Percentiles rank a stretch among this genome's conserved stretches.
Evolutionary conservation across 164 flowering plant genomes (phyloP).

Genomic region (Platanus orientalis): DNA sequence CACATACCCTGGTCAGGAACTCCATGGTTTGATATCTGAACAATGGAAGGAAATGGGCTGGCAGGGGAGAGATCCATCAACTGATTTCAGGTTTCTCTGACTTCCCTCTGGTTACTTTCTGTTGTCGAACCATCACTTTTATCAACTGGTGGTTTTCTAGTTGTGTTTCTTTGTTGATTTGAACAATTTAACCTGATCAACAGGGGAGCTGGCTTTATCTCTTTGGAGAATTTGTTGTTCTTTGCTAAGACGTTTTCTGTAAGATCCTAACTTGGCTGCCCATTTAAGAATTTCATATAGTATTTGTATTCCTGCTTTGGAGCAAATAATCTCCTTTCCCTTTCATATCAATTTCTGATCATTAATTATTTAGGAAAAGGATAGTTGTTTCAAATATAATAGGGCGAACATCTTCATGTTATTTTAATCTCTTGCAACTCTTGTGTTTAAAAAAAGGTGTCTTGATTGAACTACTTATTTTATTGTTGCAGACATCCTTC

Average conservation of each 20-base stretch:
- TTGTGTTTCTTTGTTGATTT: background rate
- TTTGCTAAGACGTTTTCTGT: constrained; percentile 89
- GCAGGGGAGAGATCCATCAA: constrained; percentile 96
- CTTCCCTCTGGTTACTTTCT: background rate
- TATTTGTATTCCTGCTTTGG: background rate
- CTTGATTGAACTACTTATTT: background rate
- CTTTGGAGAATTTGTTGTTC: constrained; percentile 85
- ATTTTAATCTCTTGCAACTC: background rate
- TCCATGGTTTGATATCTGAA: constrained; percentile 67
- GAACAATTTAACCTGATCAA: constrained; percentile 8
- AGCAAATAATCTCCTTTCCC: background rate
- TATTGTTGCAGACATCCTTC: constrained; percentile 55
- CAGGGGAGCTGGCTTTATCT: constrained; percentile 96
- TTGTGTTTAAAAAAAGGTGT: background rate
- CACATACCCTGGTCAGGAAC: constrained; percentile 68
- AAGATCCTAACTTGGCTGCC: constrained; percentile 24
- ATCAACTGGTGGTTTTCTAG: background rate
- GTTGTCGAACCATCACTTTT: too few species aligned
- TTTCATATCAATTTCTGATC: background rate
- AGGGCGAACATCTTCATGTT: background rate
- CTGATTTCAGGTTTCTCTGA: constrained; percentile 76
- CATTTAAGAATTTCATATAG: background rate
- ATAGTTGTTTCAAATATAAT: background rate
- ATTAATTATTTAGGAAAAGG: background rate
- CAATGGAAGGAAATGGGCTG: constrained; percentile 99